phyloP scores from a whole-genome alignment of 2,329 filamentous ascomycete species.

The Ophidiomyces ophidiicola region DNA sequence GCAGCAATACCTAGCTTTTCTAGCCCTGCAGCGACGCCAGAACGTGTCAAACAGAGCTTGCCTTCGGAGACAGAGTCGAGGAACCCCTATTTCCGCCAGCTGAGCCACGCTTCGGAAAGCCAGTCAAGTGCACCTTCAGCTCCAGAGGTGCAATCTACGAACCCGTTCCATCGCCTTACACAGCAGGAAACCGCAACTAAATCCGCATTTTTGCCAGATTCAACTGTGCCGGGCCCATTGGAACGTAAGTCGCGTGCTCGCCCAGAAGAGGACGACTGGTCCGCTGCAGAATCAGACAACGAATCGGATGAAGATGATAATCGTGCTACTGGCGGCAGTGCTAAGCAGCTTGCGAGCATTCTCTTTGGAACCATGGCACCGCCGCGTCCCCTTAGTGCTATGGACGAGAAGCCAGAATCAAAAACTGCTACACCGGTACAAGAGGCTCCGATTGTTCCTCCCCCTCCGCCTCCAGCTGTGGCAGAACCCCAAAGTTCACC shows the following conservation, averaged over 20 bases:
- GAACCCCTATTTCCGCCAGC: conserved; percentile 89
- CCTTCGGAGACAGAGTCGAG: conserved; percentile 64
- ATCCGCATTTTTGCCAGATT: conserved; percentile 39
- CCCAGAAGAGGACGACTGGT: conserved; percentile 63
- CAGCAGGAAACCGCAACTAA: conserved; percentile 45
- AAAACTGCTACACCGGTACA: conserved; percentile 37
- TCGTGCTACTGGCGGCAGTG: conserved; percentile 64
- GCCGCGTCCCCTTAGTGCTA: conserved; percentile 72
- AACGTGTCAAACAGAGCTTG: conserved; percentile 29
- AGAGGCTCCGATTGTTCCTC: conserved; percentile 27
- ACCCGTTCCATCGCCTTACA: conserved; percentile 85
- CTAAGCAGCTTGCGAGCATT: conserved; percentile 85
- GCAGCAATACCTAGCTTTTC: conserved; percentile 31
- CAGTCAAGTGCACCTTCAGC: conserved; percentile 30
- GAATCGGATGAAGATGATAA: conserved; percentile 63
- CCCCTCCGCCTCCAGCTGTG: conserved; percentile 38
- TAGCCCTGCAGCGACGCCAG: conserved; percentile 39
- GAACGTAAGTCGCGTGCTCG: conserved; percentile 42
- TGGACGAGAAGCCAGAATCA: conserved; percentile 48
- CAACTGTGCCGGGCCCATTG: conserved; percentile 30
- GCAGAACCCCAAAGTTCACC: conserved; percentile 20
- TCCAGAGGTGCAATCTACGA: conserved; percentile 58
- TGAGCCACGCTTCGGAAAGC: conserved; percentile 53
- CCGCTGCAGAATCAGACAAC: conserved; percentile 62
- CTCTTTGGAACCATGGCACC: conserved; percentile 96